Conservation (phyloP, 140 eudicot genomes). For the Anethum foeniculum region DNA sequence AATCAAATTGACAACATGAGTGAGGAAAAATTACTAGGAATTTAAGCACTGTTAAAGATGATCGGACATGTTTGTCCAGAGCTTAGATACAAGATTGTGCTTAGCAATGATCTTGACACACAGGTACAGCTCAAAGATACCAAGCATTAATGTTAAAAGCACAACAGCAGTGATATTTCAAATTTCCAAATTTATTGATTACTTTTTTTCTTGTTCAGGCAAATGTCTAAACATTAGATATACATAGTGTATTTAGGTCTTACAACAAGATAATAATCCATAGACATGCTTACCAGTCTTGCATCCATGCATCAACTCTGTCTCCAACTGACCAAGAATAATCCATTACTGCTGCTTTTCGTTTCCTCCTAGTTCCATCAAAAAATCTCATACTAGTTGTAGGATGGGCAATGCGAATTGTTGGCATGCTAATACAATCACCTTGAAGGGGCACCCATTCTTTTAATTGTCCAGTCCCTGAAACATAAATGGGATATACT, state of each 20-base stretch:
- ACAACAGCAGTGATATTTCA: not conserved
- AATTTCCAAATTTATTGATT: not conserved
- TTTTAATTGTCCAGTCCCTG: conserved; percentile 35
- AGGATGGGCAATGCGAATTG: conserved; percentile 66
- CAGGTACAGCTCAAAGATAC: not conserved
- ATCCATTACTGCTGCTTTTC: conserved; percentile 56
- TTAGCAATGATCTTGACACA: not conserved
- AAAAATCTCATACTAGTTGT: conserved; percentile 33
- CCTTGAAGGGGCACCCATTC: conserved; percentile 80
- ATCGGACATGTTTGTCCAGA: not conserved
- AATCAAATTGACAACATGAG: not conserved
- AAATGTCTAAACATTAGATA: not conserved
- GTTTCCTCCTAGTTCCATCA: conserved; percentile 73
- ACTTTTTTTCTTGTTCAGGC: not conserved
- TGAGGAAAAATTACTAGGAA: not conserved
- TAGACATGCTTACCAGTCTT: conserved; percentile 47
- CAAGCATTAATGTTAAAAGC: not conserved
- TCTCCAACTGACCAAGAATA: conserved; percentile 75
- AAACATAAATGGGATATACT: not conserved
- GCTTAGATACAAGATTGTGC: not conserved
- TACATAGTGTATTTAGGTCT: not conserved
- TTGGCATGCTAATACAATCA: conserved; percentile 42
- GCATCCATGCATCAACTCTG: conserved; percentile 74
- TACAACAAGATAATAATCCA: too few relatives aligned
- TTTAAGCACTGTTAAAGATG: not conserved